Base-by-base conservation (phyloP, 441 rosid genomes). In the Rhodomyrtus psidioides region DNA sequence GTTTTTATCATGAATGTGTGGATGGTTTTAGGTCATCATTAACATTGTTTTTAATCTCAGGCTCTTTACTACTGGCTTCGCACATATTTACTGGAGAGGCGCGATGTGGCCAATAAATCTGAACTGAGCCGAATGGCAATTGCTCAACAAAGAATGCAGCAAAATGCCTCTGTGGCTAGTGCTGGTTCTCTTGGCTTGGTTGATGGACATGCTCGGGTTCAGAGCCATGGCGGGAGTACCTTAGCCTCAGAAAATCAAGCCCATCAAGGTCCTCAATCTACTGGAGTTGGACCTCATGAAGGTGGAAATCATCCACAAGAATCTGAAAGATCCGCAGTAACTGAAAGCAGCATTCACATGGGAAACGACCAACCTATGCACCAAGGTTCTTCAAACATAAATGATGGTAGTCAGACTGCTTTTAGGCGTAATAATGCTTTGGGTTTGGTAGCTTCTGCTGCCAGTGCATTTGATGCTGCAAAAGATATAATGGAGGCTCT, bases 11-110 rank as follows among this genome's bases (percentile, higher is more conserved):
- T 82, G 4, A 53, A 44, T 55, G 15, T 17, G 27, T 62, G 65
- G 30, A 53, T 54, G 62, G 17, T 70, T 28, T 55, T 84, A 28
- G 42, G 51, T 46, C 27, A 55, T 26, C 46, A 26, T 56, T 88
- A 86, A 34, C 81, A 59, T 85, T 83, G 30, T 86, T 83, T 57
- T 81, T 83, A 82, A 84, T 87, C n/a, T 75, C 90, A 97, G 99
- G 98, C 99, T 87, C 90, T 96, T 54, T 98, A 98, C 93, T 98
- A 98, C 92, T 96, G 98, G 98, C 95, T 98, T 17, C 96, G 99
- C 55, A 96, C 99, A 82, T 96, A 96, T 92, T 91, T 98, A 91
- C 98, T 98, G 53, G 99, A 98, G 89, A 98, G 98, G 59, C 99
- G 99, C 17, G 99, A 97, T 92, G 99, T 94, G 75, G 98, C 95